phyloP scores from a whole-genome alignment of 1,139 yeast species.

The Pichia sp. region DNA sequence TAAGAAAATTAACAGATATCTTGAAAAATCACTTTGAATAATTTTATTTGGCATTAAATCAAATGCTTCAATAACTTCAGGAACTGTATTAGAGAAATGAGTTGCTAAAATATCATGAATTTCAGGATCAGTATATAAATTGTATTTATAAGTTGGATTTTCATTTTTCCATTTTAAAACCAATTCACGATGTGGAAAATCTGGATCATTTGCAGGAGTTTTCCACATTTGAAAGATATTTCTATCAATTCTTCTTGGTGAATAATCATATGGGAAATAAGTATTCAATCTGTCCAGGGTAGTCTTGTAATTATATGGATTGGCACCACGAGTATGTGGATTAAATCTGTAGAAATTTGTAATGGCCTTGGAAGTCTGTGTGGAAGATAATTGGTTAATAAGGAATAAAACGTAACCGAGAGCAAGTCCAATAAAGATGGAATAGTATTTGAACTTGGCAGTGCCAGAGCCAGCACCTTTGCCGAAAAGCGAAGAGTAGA shows the following conservation, averaged over 20 bases:
- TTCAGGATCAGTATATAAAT: conserved; percentile 53
- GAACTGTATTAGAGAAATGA: conserved; percentile 33
- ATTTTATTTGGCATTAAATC: conserved; percentile 48
- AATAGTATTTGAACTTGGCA: conserved; percentile 20
- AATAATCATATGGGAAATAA: conserved; percentile 29
- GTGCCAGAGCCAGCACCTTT: conserved; percentile 12
- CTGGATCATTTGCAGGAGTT: conserved; percentile 49
- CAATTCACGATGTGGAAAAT: conserved; percentile 47
- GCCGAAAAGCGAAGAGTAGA: background rate
- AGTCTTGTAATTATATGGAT: conserved; percentile 28
- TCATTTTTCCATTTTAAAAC: conserved; percentile 45
- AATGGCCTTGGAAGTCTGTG: conserved; percentile 22
- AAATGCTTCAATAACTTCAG: conserved; percentile 48
- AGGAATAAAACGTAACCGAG: conserved; percentile 24
- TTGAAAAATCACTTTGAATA: conserved; percentile 48
- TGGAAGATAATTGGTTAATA: conserved; percentile 22
- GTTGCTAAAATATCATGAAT: conserved; percentile 24
- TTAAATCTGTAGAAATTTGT: conserved; percentile 27
- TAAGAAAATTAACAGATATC: conserved; percentile 46
- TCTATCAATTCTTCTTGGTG: conserved; percentile 66
- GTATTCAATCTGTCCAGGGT: conserved; percentile 27
- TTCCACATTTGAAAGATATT: conserved; percentile 99
- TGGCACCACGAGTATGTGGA: conserved; percentile 29
- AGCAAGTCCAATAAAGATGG: conserved; percentile 24
- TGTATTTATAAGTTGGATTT: conserved; percentile 61